Evolutionary conservation across 2,329 filamentous ascomycete genomes (phyloP), one percentile per base, ranked within the genome.

Genomic region (Alternaria gaisen): DNA sequence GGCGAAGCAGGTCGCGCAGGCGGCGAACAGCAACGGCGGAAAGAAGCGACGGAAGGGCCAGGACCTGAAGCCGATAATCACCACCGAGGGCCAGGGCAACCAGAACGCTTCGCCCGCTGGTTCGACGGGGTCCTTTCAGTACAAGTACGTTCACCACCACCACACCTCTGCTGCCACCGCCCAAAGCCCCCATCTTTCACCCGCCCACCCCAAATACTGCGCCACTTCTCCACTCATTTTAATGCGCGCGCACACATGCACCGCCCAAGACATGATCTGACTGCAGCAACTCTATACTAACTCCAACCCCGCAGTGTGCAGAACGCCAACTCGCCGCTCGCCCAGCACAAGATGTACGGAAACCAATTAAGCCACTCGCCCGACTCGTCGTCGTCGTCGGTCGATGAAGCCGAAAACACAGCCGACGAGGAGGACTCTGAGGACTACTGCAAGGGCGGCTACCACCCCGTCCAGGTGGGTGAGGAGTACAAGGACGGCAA

Each of bases 401-500:
- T 94, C 81, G 94, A 97, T 78, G 82, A 81, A 63, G 88, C 91
- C 80, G 94, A 97, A 74, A 94, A 95, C 77, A 97, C 94, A 40
- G 94, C 94, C 76, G 95, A 98, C 78, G 95, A 99, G 82, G 95
- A 99, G 82, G 95, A 99, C 81, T 97, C 93, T 48, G 94, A 98
- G 81, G 95, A 99, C 81, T 99, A 99, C 84, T 97, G 94, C 87
- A 98, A 98, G 82, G 95, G 95, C 74, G 95, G 95, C 63, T 99
- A 98, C 80, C 95, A 99, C 77, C 95, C 95, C 3, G 95, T 99
- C 51, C 87, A 89, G 72, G 91, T 98, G 62, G 95, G 95, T 72
- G 95, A 99, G 82, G 91, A 93, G 76, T 98, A 97, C 87, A 98
- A 98, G 80, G 93, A 98, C 79, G 94, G 93, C 71, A 94, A 92